These are phyloP conservation scores for Apophysomyces elegans DNA, from an alignment of 371 early-diverging fungal species.

Conservation along the genomic window DNA sequence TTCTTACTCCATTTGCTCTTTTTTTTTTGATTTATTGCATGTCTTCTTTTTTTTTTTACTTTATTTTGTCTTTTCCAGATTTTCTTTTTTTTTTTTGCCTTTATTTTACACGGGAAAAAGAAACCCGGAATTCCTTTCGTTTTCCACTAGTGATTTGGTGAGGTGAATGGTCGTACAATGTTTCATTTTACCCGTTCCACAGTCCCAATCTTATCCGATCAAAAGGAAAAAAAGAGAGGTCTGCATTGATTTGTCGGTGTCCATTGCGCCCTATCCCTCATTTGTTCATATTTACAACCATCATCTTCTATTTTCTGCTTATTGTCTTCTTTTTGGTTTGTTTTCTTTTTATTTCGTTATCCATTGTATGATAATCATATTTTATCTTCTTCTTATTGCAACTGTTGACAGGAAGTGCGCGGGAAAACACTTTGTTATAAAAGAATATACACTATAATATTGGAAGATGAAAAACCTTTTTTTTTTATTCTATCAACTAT, in stretches of 20 bases:
- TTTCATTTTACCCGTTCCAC: neutral
- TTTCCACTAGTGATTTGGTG: neutral
- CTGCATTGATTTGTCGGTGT: constrained; percentile 5
- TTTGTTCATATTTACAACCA: constrained; percentile 1
- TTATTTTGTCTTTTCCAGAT: neutral
- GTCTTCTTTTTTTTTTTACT: neutral
- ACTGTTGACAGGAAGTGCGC: neutral
- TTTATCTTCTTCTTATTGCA: neutral
- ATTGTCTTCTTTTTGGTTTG: neutral
- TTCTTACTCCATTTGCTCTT: neutral
- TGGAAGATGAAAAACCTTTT: neutral
- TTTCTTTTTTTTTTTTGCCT: neutral
- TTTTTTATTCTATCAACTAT: constrained; percentile 15
- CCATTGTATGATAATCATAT: neutral
- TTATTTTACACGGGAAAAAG: neutral
- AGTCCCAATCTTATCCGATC: constrained; percentile 1
- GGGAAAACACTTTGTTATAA: neutral
- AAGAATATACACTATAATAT: neutral
- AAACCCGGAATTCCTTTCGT: neutral
- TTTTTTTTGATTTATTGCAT: neutral
- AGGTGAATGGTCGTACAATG: constrained; percentile 2
- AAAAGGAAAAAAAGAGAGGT: too few species aligned
- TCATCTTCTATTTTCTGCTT: neutral
- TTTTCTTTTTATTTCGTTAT: neutral
- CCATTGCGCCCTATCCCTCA: neutral